These are phyloP conservation scores for Penicillium ochrochloron DNA, from an alignment of 495 filamentous ascomycete species.

Conservation along the genomic window DNA sequence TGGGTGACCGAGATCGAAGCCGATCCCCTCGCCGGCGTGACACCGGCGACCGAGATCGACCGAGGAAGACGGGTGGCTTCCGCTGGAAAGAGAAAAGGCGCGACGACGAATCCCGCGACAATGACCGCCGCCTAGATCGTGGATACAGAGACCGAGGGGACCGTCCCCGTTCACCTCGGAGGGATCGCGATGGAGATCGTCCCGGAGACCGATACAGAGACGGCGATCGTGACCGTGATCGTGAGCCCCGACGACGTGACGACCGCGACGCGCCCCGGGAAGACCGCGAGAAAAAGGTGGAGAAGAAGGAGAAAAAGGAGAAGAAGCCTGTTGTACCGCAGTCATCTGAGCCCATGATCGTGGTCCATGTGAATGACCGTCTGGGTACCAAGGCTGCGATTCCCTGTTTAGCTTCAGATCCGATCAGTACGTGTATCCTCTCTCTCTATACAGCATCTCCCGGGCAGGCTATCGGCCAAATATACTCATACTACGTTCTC, in stretches of 20 bases:
- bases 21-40: slow-evolving; percentile 39
- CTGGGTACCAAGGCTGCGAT: slow-evolving; percentile 89
- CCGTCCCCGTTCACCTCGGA: slow-evolving; percentile 40
- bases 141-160: slow-evolving; percentile 56
- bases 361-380: slow-evolving; percentile 90
- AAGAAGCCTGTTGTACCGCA: slow-evolving; percentile 41
- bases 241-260: slow-evolving; percentile 28
- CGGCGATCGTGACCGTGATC: slow-evolving; percentile 32
- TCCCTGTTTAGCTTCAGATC: slow-evolving; percentile 81
- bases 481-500: background rate
- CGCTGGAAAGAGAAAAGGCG: slow-evolving; percentile 69
- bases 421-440: slow-evolving; percentile 56
- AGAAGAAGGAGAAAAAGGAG: slow-evolving; percentile 47
- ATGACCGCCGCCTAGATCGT: slow-evolving; percentile 55
- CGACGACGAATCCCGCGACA: slow-evolving; percentile 48
- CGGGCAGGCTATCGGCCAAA: background rate
- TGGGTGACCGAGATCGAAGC: slow-evolving; percentile 45
- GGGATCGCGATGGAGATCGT: slow-evolving; percentile 34
- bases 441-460: slow-evolving; percentile 5
- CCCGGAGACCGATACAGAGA: slow-evolving; percentile 32
- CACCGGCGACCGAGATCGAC: slow-evolving; percentile 33
- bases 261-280: slow-evolving; percentile 36
- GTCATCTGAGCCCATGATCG: slow-evolving; percentile 77
- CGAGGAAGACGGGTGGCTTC: slow-evolving; percentile 55
- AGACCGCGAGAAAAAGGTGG: slow-evolving; percentile 38